These are phyloP conservation scores for Tribonema minus DNA, from an alignment of 108 stramenopile species.

Conservation along the genomic window DNA sequence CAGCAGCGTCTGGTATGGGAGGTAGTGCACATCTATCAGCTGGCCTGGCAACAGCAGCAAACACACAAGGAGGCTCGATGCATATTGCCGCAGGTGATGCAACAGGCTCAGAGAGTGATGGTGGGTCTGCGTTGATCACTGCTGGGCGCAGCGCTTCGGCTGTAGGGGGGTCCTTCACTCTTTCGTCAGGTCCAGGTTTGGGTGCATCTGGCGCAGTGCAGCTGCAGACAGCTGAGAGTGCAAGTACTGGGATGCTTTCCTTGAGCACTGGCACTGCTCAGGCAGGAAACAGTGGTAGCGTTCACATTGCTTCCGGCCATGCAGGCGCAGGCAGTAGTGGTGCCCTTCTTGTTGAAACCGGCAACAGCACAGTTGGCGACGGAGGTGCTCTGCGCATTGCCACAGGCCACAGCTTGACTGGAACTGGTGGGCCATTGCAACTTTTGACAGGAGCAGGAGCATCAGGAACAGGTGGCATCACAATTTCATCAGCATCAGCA, in stretches of 20 bases:
- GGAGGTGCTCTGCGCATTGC: slow-evolving; percentile 1
- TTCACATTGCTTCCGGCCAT: too few relatives aligned
- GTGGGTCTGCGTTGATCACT: too few relatives aligned
- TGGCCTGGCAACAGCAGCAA: neutral
- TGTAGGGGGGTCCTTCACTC: too few relatives aligned
- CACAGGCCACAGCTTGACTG: slow-evolving; percentile 2
- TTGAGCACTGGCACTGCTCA: too few relatives aligned
- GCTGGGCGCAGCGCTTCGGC: too few relatives aligned
- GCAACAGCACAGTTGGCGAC: slow-evolving; percentile 16
- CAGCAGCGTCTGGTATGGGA: neutral
- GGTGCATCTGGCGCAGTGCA: too few relatives aligned
- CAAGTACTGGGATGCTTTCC: too few relatives aligned
- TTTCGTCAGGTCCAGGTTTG: too few relatives aligned
- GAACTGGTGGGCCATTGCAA: neutral
- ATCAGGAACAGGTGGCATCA: too few relatives aligned
- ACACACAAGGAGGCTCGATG: slow-evolving; percentile 6
- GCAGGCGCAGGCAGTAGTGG: slow-evolving; percentile 7
- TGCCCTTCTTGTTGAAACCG: neutral
- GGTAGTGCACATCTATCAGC: slow-evolving; percentile 7
- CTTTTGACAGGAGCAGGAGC: slow-evolving; percentile 6
- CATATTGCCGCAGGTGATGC: slow-evolving; percentile 19
- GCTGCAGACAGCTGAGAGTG: too few relatives aligned
- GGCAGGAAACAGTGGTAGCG: too few relatives aligned
- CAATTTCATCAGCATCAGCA: slow-evolving; percentile 8
- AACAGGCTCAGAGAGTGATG: neutral